A percentile compares a stretch with the other conserved stretches of the same genome.
phyloP scores from a whole-genome alignment of 345 rosid species.

The Aegle marmelos region DNA sequence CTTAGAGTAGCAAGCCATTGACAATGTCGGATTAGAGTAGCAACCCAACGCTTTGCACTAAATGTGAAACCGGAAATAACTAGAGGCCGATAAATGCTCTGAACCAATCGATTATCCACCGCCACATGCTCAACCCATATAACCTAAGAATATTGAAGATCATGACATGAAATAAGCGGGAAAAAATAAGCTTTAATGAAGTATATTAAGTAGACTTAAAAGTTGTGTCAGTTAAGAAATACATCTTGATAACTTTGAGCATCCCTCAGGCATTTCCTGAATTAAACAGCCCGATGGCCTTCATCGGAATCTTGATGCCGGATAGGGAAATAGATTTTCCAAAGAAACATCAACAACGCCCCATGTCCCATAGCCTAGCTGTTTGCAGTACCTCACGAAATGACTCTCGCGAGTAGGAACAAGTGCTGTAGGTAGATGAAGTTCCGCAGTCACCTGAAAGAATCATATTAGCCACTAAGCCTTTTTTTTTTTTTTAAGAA shows the following conservation, averaged over 20 bases:
- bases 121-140: conserved; percentile 57
- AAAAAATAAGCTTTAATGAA: neutral
- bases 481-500: too few species aligned
- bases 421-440: conserved; percentile 42
- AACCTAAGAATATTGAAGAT: conserved; percentile 24
- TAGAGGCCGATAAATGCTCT: conserved; percentile 19
- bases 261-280: conserved; percentile 26
- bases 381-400: conserved; percentile 44
- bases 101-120: conserved; percentile 34
- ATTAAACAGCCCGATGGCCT: conserved; percentile 56
- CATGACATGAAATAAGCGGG: neutral
- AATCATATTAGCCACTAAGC: neutral
- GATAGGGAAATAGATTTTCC: conserved; percentile 37
- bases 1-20: conserved; percentile 25
- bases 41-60: conserved; percentile 54
- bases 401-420: conserved; percentile 34
- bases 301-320: conserved; percentile 23
- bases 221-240: too few species aligned
- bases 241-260: conserved; percentile 28
- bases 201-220: neutral
- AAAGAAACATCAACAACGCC: conserved; percentile 54
- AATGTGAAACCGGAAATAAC: conserved; percentile 43
- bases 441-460: conserved; percentile 42
- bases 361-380: conserved; percentile 30
- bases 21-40: conserved; percentile 24